Evolutionary conservation across 148 eudicot species (phyloP).

Genomic region (Suaeda aralocaspica): DNA sequence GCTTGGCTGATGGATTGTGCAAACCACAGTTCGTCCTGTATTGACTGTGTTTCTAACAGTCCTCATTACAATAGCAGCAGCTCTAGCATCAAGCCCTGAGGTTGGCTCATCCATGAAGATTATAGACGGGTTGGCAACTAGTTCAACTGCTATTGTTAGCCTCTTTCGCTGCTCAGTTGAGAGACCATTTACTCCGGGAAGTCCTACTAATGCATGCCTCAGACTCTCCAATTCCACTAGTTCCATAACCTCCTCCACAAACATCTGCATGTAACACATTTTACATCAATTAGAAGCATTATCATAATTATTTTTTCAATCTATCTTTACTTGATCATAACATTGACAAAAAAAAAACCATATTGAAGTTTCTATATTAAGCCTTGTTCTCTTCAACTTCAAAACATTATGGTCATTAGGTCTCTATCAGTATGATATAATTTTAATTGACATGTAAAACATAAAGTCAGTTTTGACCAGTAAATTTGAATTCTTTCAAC

Average conservation of each 20-base stretch:
- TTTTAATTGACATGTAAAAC: background rate
- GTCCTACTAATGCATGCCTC: constrained; percentile 58
- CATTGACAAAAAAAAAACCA: background rate
- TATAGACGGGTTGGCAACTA: constrained; percentile 70
- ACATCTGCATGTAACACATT: constrained; percentile 37
- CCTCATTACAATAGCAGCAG: constrained; percentile 82
- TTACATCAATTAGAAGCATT: background rate
- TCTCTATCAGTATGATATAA: background rate
- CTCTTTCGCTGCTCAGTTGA: constrained; percentile 73
- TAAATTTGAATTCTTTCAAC: background rate
- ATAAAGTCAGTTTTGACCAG: background rate
- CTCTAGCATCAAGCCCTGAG: constrained; percentile 71
- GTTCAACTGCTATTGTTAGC: constrained; percentile 64
- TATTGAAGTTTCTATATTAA: background rate
- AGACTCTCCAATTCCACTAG: constrained; percentile 56
- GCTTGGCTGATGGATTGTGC: constrained; percentile 78
- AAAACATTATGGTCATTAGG: background rate
- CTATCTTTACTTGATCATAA: background rate
- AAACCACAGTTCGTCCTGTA: constrained; percentile 64
- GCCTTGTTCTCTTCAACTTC: background rate
- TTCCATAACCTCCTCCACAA: constrained; percentile 71
- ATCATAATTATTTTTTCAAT: background rate
- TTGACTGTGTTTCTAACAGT: constrained; percentile 60
- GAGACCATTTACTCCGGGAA: constrained; percentile 70
- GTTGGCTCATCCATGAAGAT: constrained; percentile 74